Evolutionary conservation across 208 protist species (phyloP).

Genomic region (Plasmodiophora brassicae): DNA sequence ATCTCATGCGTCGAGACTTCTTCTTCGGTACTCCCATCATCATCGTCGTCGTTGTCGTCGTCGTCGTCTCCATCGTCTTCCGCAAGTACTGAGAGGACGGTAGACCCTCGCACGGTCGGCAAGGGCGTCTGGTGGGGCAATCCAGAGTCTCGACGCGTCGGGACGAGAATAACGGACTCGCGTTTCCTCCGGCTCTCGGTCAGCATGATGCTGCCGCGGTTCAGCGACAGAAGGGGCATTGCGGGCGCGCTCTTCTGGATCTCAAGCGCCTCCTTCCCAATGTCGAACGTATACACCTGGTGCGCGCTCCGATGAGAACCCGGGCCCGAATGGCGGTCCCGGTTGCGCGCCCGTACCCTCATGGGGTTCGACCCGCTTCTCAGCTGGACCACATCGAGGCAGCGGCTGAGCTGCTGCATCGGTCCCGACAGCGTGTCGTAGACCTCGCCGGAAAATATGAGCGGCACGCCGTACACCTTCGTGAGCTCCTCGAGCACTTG

Average conservation of each 20-base stretch:
- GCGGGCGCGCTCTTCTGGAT: not conserved
- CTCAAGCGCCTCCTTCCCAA: not conserved
- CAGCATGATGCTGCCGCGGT: not conserved
- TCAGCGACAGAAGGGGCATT: not conserved
- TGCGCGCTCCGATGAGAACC: too few species aligned
- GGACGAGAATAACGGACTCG: not conserved
- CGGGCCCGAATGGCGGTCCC: too few species aligned
- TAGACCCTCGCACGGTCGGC: too few species aligned
- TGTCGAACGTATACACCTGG: conserved; percentile 6
- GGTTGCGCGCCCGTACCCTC: too few species aligned
- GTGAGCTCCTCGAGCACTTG: conserved; percentile 47
- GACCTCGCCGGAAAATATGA: conserved; percentile 18
- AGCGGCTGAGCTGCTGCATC: not conserved
- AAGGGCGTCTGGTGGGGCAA: too few species aligned
- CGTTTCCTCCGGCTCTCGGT: not conserved
- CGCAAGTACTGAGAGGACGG: too few species aligned
- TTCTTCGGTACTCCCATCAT: not conserved
- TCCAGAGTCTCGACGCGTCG: too few species aligned
- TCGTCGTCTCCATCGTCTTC: not conserved
- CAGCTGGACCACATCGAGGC: conserved; percentile 9
- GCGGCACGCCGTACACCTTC: conserved; percentile 46
- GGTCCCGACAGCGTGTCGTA: not conserved
- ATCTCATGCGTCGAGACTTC: too few species aligned
- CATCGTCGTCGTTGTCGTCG: not conserved
- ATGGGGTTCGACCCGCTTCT: not conserved